phyloP scores from a whole-genome alignment of 345 rosid genomes.

The Linum tenue region DNA sequence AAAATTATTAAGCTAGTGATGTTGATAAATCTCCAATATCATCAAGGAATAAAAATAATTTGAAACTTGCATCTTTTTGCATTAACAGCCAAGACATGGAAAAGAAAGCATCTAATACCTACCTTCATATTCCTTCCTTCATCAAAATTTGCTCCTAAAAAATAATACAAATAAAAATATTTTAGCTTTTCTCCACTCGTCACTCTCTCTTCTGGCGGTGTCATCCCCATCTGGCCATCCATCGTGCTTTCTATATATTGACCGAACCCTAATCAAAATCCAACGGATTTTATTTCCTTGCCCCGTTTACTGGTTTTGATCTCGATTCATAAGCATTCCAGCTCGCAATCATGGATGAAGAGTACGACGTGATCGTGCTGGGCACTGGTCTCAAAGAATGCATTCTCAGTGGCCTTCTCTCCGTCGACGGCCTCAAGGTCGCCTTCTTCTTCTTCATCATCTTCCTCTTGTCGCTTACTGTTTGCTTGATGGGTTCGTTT shows the following conservation, averaged over 20 bases:
- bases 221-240: not conserved
- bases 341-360: constrained; percentile 65
- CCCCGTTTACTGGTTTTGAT: constrained; percentile 8
- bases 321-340: not conserved
- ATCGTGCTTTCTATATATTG: not conserved
- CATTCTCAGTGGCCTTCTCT: constrained; percentile 98
- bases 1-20: no score
- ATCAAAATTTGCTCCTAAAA: no score
- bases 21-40: no score
- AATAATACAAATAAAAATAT: no score
- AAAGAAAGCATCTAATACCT: not conserved
- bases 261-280: not conserved
- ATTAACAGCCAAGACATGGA: no score
- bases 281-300: not conserved
- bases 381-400: constrained; percentile 99
- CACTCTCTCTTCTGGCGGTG: not conserved
- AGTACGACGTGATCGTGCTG: constrained; percentile 78
- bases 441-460: not conserved
- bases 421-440: constrained; percentile 97
- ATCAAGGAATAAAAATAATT: no score
- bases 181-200: not conserved
- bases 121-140: not conserved
- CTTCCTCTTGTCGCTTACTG: not conserved
- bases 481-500: not conserved
- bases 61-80: no score